Conservation (phyloP, 352 stramenopile genomes). For the Aphanomyces stellatus region DNA sequence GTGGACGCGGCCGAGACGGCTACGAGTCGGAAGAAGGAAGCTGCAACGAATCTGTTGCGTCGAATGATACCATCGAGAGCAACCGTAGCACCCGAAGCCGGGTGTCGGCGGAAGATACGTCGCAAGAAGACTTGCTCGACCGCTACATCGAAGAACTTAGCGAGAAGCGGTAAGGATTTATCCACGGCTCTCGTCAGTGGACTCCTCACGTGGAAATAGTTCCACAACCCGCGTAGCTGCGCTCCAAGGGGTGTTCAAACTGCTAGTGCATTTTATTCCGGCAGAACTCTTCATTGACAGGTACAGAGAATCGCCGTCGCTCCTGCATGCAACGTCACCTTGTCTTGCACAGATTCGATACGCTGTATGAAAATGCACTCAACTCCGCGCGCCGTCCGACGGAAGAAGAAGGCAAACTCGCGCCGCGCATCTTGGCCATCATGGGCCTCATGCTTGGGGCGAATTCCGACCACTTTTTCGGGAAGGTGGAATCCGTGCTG, state of each 20-base stretch:
- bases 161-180: slow-evolving; percentile 56
- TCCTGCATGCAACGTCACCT: not conserved
- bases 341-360: slow-evolving; percentile 42
- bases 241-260: slow-evolving; percentile 48
- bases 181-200: not conserved
- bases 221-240: slow-evolving; percentile 62
- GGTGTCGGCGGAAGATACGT: slow-evolving; percentile 9
- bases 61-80: slow-evolving; percentile 58
- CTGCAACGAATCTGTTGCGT: slow-evolving; percentile 40
- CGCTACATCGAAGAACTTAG: slow-evolving; percentile 60
- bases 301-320: slow-evolving; percentile 25
- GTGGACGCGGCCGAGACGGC: slow-evolving; percentile 25
- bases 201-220: slow-evolving; percentile 25
- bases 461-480: slow-evolving; percentile 69
- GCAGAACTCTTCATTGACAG: slow-evolving; percentile 60
- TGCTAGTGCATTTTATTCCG: slow-evolving; percentile 60
- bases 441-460: slow-evolving; percentile 66
- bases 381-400: slow-evolving; percentile 57
- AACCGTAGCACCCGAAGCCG: slow-evolving; percentile 49
- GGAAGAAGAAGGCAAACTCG: slow-evolving; percentile 53
- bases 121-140: slow-evolving; percentile 55
- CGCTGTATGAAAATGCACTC: slow-evolving; percentile 38
- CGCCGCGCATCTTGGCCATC: slow-evolving; percentile 58
- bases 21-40: slow-evolving; percentile 54
- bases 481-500: slow-evolving; percentile 58